Conservation (phyloP, 768 basidiomycete species). For the Pulveroboletus sp. region DNA sequence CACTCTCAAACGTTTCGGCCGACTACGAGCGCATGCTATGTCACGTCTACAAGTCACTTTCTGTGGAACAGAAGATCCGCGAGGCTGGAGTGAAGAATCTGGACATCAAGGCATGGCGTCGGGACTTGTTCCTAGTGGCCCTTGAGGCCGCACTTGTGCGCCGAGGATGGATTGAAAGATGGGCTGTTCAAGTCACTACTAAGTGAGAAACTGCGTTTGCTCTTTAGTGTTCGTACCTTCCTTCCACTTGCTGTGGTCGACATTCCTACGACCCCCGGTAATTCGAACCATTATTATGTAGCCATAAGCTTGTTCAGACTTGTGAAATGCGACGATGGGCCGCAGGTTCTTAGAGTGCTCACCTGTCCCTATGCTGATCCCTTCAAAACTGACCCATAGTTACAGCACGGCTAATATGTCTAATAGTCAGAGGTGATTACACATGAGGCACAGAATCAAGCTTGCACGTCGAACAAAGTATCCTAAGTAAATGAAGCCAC, state of each 20-base stretch:
- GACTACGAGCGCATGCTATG: conserved; percentile 23
- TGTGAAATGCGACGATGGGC: not conserved
- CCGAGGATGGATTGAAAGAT: conserved; percentile 42
- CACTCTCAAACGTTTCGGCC: conserved; percentile 38
- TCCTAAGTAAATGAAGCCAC: not conserved
- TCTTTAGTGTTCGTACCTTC: not conserved
- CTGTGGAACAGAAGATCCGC: conserved; percentile 11
- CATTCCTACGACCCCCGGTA: too few species aligned
- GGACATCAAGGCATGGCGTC: conserved; percentile 40
- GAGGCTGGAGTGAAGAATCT: conserved; percentile 12
- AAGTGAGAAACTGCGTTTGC: conserved; percentile 6
- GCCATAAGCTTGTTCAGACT: not conserved
- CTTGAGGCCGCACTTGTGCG: conserved; percentile 52
- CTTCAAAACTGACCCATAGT: not conserved
- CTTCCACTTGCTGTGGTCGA: not conserved
- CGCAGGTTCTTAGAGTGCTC: not conserved
- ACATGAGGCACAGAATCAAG: not conserved
- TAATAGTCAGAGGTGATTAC: not conserved
- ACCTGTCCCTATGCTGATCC: not conserved
- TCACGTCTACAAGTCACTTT: conserved; percentile 5
- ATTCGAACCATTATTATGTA: not conserved
- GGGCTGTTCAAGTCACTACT: conserved; percentile 33
- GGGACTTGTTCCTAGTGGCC: conserved; percentile 40
- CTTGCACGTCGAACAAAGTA: not conserved
- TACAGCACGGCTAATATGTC: not conserved